Percentiles rank a stretch among this genome's conserved stretches.
phyloP scores from a whole-genome alignment of 352 stramenopile species.

The Globisporangium perplexum region DNA sequence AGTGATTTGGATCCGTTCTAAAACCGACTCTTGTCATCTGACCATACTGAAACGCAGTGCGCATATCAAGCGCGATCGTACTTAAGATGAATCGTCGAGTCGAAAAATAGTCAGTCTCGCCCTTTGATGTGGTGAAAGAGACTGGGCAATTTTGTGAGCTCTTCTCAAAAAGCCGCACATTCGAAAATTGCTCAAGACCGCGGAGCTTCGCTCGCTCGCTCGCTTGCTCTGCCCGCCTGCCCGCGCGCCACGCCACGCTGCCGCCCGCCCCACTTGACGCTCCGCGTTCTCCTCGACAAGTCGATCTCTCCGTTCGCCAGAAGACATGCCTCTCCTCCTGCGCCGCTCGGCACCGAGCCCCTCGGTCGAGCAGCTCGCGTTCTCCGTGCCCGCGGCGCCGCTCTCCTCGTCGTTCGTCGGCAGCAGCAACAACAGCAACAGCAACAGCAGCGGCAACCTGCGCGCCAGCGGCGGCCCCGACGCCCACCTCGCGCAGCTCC shows the following conservation, averaged over 20 bases:
- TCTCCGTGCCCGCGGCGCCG: constrained; percentile 27
- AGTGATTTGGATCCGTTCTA: too few relatives aligned
- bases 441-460: constrained; percentile 3
- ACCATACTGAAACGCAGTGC: too few relatives aligned
- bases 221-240: too few relatives aligned
- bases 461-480: constrained; percentile 8
- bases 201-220: neutral
- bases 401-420: constrained; percentile 13
- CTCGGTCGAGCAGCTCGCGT: constrained; percentile 67
- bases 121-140: too few relatives aligned
- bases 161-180: constrained; percentile 2
- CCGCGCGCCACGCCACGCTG: neutral
- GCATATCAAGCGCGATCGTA: too few relatives aligned
- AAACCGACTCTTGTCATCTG: too few relatives aligned
- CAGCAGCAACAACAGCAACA: constrained; percentile 1
- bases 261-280: neutral
- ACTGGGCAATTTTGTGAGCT: too few relatives aligned
- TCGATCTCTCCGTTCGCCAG: neutral
- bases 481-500: constrained; percentile 17
- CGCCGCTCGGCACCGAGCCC: constrained; percentile 59
- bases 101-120: too few relatives aligned
- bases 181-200: constrained; percentile 10
- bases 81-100: too few relatives aligned
- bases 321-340: constrained; percentile 78
- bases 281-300: neutral